Evolutionary conservation across 106 monocot genomes (phyloP).

Genomic region (Platanthera zijinensis): DNA sequence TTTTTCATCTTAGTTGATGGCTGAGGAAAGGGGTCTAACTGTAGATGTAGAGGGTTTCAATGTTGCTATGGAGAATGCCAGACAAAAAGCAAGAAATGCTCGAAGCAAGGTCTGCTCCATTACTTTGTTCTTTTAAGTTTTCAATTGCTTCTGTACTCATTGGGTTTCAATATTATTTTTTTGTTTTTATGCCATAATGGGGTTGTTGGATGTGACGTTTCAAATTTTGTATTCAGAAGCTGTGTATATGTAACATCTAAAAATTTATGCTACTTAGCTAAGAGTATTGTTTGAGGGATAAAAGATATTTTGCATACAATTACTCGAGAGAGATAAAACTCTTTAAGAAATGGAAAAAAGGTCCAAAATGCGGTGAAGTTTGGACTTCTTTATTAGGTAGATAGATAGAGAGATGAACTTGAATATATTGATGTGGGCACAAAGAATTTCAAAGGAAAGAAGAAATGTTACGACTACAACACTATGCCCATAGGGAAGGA

Average conservation of each 20-base stretch:
- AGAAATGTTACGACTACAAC: background rate
- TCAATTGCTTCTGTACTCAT: background rate
- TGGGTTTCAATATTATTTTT: background rate
- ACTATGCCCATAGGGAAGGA: too few relatives aligned
- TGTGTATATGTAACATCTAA: background rate
- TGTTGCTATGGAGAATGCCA: slow-evolving; percentile 87
- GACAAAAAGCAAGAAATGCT: slow-evolving; percentile 91
- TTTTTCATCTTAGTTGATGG: slow-evolving; percentile 68
- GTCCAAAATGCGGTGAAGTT: background rate
- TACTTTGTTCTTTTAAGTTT: background rate
- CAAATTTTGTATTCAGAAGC: background rate
- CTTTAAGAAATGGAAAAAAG: background rate
- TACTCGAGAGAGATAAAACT: background rate
- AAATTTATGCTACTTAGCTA: background rate
- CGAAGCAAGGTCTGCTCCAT: slow-evolving; percentile 49
- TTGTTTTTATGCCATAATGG: background rate
- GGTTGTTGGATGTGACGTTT: background rate
- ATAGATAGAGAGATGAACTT: background rate
- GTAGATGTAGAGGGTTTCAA: slow-evolving; percentile 88
- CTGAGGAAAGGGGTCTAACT: slow-evolving; percentile 73
- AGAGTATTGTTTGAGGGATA: background rate
- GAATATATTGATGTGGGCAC: background rate
- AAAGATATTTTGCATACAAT: background rate
- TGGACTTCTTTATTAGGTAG: background rate
- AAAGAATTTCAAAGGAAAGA: background rate